A percentile compares a stretch with the other conserved stretches of the same genome.
phyloP scores from a whole-genome alignment of 2,329 filamentous ascomycete species.

The Trichoderma koningiopsis region DNA sequence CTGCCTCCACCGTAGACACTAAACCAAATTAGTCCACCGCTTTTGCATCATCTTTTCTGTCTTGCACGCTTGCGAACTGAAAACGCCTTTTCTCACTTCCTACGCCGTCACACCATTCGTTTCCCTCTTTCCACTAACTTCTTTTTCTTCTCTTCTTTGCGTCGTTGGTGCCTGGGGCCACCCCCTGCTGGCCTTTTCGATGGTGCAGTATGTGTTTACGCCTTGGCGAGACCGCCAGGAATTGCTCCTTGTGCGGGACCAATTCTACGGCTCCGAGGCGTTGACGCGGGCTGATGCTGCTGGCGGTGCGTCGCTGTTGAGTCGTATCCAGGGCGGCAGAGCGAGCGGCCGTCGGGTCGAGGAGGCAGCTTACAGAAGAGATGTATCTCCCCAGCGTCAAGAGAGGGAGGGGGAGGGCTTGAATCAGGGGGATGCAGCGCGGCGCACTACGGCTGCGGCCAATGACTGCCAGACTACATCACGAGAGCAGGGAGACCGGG shows the following conservation, averaged over 20 bases:
- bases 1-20: neutral
- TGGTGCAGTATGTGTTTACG: constrained; percentile 73
- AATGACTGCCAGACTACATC: constrained; percentile 4
- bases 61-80: neutral
- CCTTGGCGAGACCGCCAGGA: constrained; percentile 70
- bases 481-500: constrained; percentile 19
- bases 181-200: constrained; percentile 35
- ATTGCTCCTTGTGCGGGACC: constrained; percentile 64
- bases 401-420: constrained; percentile 19
- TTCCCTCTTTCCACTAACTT: neutral
- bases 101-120: constrained; percentile 8
- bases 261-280: constrained; percentile 56
- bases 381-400: constrained; percentile 2
- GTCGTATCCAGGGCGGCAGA: constrained; percentile 15
- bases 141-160: neutral
- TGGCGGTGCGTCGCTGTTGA: neutral
- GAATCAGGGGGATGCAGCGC: constrained; percentile 19
- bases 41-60: constrained; percentile 2
- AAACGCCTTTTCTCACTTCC: neutral
- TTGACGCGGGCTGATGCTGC: constrained; percentile 20
- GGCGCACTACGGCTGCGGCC: constrained; percentile 13
- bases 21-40: constrained; percentile 6
- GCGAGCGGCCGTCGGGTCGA: neutral
- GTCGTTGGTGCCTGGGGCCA: neutral
- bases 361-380: neutral